Evolutionary conservation across 495 filamentous ascomycete genomes (phyloP), one percentile per base, ranked within the genome.

Genomic region (Neurospora sp.): DNA sequence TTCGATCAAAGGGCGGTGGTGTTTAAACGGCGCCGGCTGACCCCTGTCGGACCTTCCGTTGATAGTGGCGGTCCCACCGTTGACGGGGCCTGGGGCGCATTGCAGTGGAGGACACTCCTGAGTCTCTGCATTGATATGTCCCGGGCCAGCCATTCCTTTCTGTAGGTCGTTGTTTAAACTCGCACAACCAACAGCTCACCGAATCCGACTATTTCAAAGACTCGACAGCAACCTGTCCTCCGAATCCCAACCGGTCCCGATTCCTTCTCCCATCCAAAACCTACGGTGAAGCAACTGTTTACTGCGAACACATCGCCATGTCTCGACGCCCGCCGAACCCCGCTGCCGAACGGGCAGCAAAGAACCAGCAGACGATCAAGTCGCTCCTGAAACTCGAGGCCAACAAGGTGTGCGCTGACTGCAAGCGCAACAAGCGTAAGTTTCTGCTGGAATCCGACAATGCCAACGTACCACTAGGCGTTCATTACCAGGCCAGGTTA

Each of bases 351-450:
- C 76, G 94, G 92, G 66, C 92, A 79, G 93, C 93, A 72, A 91
- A 94, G 80, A 98, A 98, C 83, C 90, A 92, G 81, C 87, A 90
- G 80, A 94, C 92, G 14, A 94, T 99, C 82, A 98, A 98, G 85
- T 92, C 84, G 76, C 87, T 99, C 73, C 83, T 97, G 83, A 98
- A 98, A 84, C 85, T 98, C 74, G 94, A 97, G 78, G 82, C 87
- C 72, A 99, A 99, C 84, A 98, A 98, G 84, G 90, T 90, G 79
- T 99, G 96, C 87, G 96, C 96, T 46, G 96, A 99, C 80, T 99
- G 96, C 88, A 99, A 99, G 86, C 89, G 93, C 81, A 98, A 98
- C 82, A 98, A 98, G 80, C 96, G 95, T 96, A 79, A 80, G 91
- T 86, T 41, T 72, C 20, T 72, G n/a, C 37, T 27, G 39, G 59